Evolutionary conservation across 352 stramenopile species (phyloP), one percentile per base, ranked within the genome.

Genomic region (Globisporangium paddicum): DNA sequence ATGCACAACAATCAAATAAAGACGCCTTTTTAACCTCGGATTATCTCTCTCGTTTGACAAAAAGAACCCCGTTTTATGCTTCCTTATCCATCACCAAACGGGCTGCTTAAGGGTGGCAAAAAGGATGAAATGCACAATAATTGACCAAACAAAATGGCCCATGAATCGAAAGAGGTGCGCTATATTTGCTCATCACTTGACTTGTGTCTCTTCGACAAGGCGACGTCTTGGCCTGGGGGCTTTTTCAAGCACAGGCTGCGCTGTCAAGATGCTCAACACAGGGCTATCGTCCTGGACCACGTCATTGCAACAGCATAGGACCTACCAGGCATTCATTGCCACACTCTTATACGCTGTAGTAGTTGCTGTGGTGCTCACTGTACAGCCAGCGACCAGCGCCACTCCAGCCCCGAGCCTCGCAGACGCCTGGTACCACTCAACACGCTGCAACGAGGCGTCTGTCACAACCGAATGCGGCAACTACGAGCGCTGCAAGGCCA

Each of bases 401-500:
- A 10, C 49, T 3, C 16, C 48, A 7, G 16, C 19, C 2, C 19
- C 5, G 32, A 54, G 55, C 35, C 58, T 85, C 9, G 79, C 72
- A 7, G 73, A 75, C 10, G 67, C 70, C 21, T 88, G 69, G 79
- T 90, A 88, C 42, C 16, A 62, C 13, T 62, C 75, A 0, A 90
- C 79, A 11, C 82, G 85, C 9, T 94, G 85, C 40, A 72, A 75
- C 14, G 75, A 89, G 55, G 45, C 58, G 5, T 89, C 80, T 0
- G 25, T 16, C 1, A 66, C 72, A 7, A 41, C 59, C 34, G 49
- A 55, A 1, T 94, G 85, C 54, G 51, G 30, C 13, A 70, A 75
- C 32, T 98, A 98, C 61, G 90, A 98, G 67, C 88, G 94, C 23
- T 99, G 96, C 71, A 98, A 98, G 78, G 77, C 77, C 21, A 98